Percentiles rank a stretch among this genome's conserved stretches.
These are phyloP conservation scores for Rubus parviflorus DNA, from an alignment of 306 rosid species.

Conservation along the genomic window DNA sequence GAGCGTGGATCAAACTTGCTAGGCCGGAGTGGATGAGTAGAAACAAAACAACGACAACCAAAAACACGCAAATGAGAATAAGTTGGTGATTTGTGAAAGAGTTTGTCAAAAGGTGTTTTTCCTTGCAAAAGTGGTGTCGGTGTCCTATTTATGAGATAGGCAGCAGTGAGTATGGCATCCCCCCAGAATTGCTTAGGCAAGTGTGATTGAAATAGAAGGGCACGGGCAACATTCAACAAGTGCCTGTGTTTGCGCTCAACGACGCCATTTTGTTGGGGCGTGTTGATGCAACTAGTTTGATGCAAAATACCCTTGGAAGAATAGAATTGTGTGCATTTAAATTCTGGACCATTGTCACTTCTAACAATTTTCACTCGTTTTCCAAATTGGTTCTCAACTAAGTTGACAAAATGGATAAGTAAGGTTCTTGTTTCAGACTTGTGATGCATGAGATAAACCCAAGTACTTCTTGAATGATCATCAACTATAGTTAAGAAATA, in stretches of 20 bases:
- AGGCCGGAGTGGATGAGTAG: neutral
- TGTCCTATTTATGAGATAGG: constrained; percentile 5
- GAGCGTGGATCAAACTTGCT: neutral
- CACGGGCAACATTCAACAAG: neutral
- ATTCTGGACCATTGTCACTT: constrained; percentile 11
- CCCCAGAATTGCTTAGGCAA: constrained; percentile 3
- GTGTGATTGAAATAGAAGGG: neutral
- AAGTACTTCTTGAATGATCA: neutral
- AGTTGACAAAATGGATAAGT: neutral
- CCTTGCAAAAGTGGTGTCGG: neutral
- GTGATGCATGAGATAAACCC: neutral
- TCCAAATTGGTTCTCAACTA: neutral
- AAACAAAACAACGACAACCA: constrained; percentile 8
- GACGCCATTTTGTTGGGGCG: constrained; percentile 4
- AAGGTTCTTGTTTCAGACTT: neutral
- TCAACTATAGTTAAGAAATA: neutral
- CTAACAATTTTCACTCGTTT: neutral
- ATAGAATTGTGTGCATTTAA: neutral
- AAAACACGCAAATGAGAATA: constrained; percentile 1
- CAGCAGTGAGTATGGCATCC: neutral
- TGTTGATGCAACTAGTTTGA: constrained; percentile 11
- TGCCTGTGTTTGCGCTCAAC: constrained; percentile 3
- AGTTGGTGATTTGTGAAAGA: neutral
- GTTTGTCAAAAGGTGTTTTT: neutral
- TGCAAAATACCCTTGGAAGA: neutral